Percentiles rank a stretch among this genome's conserved stretches.
phyloP scores from a whole-genome alignment of 2,329 filamentous ascomycete species.

The Colletotrichum tropicale region DNA sequence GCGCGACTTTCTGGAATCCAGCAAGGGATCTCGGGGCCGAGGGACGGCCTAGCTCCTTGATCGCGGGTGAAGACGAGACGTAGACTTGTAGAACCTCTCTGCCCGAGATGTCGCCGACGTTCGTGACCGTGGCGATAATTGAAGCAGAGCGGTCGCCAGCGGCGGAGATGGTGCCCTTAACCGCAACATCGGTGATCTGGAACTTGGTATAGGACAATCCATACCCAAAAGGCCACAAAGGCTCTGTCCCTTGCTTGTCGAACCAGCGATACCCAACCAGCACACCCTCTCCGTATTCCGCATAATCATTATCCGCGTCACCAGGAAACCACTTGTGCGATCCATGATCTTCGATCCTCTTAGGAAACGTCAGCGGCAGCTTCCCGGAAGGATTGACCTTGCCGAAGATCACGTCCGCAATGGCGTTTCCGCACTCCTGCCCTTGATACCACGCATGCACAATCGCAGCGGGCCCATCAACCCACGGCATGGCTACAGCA shows the following conservation, averaged over 20 bases:
- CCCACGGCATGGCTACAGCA: conserved; percentile 62
- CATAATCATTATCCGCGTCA: conserved; percentile 41
- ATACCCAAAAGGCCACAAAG: conserved; percentile 67
- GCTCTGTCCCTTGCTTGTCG: conserved; percentile 47
- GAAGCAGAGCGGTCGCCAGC: fast-evolving
- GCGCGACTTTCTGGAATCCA: conserved; percentile 16
- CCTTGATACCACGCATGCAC: conserved; percentile 74
- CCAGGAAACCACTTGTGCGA: conserved; percentile 64
- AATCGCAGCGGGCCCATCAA: conserved; percentile 57
- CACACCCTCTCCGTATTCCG: conserved; percentile 69
- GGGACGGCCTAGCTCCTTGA: not conserved
- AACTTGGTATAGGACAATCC: conserved; percentile 73
- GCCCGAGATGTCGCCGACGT: not conserved
- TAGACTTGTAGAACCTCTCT: conserved; percentile 32
- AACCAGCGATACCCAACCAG: conserved; percentile 73
- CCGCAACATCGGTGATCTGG: conserved; percentile 33
- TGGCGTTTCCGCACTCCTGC: conserved; percentile 70
- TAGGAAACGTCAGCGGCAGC: conserved; percentile 67
- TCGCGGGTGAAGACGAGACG: conserved; percentile 41
- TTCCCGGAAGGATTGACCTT: conserved; percentile 67
- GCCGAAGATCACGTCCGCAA: conserved; percentile 69
- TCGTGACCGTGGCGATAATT: fast-evolving
- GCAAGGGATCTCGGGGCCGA: conserved; percentile 12
- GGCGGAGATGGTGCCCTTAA: not conserved
- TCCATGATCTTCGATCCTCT: conserved; percentile 62